Conservation (phyloP, 352 stramenopile genomes). For the Phytopythium aichiense region DNA sequence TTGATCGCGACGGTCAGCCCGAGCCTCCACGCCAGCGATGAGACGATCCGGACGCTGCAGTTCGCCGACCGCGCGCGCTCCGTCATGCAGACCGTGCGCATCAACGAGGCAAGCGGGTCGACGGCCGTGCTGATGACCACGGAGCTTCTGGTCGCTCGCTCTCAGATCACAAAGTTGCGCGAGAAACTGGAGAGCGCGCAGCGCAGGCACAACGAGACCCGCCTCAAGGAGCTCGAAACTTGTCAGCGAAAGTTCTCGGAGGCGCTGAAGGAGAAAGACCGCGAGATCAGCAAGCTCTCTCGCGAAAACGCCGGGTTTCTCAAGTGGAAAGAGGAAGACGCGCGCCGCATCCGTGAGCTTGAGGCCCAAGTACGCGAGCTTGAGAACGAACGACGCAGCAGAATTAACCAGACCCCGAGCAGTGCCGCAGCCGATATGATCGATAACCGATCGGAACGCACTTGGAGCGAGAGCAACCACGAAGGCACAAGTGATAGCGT, state of each 20-base stretch:
- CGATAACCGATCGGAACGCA: background rate
- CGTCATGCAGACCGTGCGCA: conserved; percentile 68
- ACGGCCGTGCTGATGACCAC: conserved; percentile 17
- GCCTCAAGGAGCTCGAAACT: conserved; percentile 53
- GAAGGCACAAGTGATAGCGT: background rate
- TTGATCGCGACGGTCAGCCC: conserved; percentile 70
- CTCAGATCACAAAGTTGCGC: conserved; percentile 51
- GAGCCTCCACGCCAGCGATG: conserved; percentile 35
- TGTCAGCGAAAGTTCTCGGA: conserved; percentile 43
- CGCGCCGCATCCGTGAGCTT: conserved; percentile 44
- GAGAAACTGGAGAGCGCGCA: conserved; percentile 49
- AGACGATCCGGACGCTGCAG: conserved; percentile 75
- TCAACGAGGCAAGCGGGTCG: conserved; percentile 47
- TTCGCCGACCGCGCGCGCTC: conserved; percentile 71
- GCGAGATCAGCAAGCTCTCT: conserved; percentile 45
- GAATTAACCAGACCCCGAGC: background rate
- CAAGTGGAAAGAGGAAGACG: conserved; percentile 57
- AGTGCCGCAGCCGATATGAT: background rate
- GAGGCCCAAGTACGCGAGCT: conserved; percentile 43
- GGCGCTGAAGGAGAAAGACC: conserved; percentile 59
- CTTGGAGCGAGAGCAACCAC: background rate
- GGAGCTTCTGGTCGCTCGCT: conserved; percentile 53
- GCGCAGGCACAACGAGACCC: conserved; percentile 35
- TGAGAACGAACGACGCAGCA: conserved; percentile 8
- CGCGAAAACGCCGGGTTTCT: conserved; percentile 60